These are phyloP conservation scores for Sporisorium iseilematis-ciliati DNA, from an alignment of 1,284 basidiomycete species.

Conservation along the genomic window DNA sequence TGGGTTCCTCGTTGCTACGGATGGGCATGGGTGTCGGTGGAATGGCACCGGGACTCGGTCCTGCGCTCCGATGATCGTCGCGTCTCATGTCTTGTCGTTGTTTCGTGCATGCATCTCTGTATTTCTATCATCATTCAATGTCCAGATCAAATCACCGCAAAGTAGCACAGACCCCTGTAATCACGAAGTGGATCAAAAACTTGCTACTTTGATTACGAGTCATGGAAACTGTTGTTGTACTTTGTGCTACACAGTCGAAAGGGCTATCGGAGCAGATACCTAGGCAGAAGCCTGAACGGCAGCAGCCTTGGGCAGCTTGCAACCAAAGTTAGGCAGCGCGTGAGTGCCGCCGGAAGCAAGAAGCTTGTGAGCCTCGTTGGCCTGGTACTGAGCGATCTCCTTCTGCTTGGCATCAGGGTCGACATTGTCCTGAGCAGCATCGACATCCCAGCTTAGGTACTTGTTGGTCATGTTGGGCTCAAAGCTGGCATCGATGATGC, in stretches of 20 bases:
- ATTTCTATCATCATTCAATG: conserved; percentile 19
- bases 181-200: too few species aligned
- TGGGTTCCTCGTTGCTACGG: conserved; percentile 33
- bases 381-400: conserved; percentile 55
- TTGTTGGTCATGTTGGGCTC: conserved; percentile 71
- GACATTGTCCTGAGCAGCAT: conserved; percentile 46
- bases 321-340: conserved; percentile 31
- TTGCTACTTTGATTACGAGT: conserved; percentile 3
- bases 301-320: conserved; percentile 20
- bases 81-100: neutral
- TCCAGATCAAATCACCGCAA: neutral
- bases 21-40: conserved; percentile 41
- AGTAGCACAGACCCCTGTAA: neutral
- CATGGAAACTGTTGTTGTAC: neutral
- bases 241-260: neutral
- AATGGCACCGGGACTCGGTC: conserved; percentile 22
- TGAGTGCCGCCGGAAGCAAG: conserved; percentile 12
- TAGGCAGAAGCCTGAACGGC: conserved; percentile 25
- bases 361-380: conserved; percentile 49
- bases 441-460: conserved; percentile 55
- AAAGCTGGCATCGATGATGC: conserved; percentile 67
- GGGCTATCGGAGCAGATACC: neutral
- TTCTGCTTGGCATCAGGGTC: conserved; percentile 59
- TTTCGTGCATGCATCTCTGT: conserved; percentile 18
- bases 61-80: conserved; percentile 19